Conservation (phyloP, 176 grass and related monocot genomes). For the Oryza glaberrima region DNA sequence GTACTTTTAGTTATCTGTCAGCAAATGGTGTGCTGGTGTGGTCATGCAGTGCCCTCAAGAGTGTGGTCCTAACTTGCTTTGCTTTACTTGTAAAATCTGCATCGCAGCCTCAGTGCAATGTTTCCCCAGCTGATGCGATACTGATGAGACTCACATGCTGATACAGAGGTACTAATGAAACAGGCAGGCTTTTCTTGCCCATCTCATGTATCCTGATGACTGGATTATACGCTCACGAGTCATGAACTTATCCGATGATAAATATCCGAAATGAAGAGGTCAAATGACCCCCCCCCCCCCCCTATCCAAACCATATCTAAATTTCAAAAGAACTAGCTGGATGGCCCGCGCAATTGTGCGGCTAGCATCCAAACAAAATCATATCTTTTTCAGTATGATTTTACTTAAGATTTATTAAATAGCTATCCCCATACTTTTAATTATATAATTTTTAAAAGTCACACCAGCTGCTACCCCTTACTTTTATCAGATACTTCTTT, state of each 20-base stretch:
- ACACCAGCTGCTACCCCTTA: no score
- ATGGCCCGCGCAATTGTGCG: no score
- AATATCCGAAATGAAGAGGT: background rate
- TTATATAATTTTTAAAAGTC: no score
- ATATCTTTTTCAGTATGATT: no score
- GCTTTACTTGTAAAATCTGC: slow-evolving; percentile 46
- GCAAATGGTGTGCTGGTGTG: slow-evolving; percentile 26
- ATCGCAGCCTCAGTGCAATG: slow-evolving; percentile 12
- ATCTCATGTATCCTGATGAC: slow-evolving; percentile 28
- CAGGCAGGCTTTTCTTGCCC: slow-evolving; percentile 27
- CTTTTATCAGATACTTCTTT: no score
- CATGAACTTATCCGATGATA: background rate
- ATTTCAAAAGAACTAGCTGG: background rate
- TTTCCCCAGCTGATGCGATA: slow-evolving; percentile 18
- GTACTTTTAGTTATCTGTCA: slow-evolving; percentile 4
- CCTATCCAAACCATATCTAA: background rate
- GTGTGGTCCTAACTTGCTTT: slow-evolving; percentile 47
- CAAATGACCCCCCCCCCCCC: background rate
- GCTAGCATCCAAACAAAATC: no score
- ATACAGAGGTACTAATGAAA: slow-evolving; percentile 1
- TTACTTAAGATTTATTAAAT: no score
- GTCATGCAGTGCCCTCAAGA: slow-evolving; percentile 34
- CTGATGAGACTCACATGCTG: slow-evolving; percentile 35
- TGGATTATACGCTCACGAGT: background rate
- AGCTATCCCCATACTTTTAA: no score